Evolutionary conservation across 2,329 filamentous ascomycete genomes (phyloP), one percentile per base, ranked within the genome.

Genomic region (Colletotrichum sp.): DNA sequence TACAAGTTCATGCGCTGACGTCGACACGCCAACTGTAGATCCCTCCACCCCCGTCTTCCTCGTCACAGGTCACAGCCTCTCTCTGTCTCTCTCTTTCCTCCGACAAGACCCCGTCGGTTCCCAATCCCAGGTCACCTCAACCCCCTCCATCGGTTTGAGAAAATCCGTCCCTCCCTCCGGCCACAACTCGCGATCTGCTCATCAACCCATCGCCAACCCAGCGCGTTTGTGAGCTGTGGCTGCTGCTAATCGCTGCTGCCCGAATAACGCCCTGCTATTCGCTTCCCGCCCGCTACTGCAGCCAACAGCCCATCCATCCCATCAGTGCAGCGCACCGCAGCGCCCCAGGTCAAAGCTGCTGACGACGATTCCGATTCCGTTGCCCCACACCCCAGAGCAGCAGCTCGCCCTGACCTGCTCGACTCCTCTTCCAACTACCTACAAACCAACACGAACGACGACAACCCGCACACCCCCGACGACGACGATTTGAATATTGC

Each of bases 1-100:
- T 67, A 79, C 78, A 79, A 79, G 76, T 83, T 85, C 82, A 86
- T 86, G 86, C 87, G 85, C 87, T 89, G 87, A 89, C 87, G 87
- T 89, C 86, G 86, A 84, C 84, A 82, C 85, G 80, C 83, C 79
- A 82, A 81, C 81, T 82, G 81, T 80, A 79, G 81, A 83, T 85
- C 82, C 82, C 82, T 80, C 71, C 52, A 66, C 68, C 68, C 71
- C 52, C 60, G 55, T 61, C 72, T 34, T 36, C 69, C 59, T 72
- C 69, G 59, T 74, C 74, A 76, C 74, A 76, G 74, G 59, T 74
- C 74, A 76, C 74, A 76, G 74, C 71, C 71, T 52, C 36, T 69
- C 36, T 72, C 52, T 16, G 30, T 39, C 36, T 44, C 57, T 32
- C 67, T 30, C 55, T 27, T 27, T 63, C 63, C 27, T 52, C 44